Conservation (phyloP, 495 filamentous ascomycete species). For the Lepidopterella palustris region DNA sequence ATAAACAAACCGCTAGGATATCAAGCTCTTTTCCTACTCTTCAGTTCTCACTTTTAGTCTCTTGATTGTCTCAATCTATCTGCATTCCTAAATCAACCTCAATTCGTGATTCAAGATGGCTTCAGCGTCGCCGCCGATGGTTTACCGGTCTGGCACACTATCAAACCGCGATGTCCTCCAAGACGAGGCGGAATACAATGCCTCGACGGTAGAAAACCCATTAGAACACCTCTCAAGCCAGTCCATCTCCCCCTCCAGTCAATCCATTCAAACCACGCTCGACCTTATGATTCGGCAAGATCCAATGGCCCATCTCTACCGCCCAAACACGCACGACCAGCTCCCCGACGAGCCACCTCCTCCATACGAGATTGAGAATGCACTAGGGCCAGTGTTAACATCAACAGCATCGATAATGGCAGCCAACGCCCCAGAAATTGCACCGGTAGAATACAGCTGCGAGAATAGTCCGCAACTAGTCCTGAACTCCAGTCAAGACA, state of each 20-base stretch:
- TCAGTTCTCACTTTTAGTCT: not conserved
- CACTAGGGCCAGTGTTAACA: not conserved
- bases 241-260: not conserved
- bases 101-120: not conserved
- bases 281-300: constrained; percentile 1
- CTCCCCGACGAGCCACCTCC: constrained; percentile 21
- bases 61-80: not conserved
- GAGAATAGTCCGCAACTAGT: constrained; percentile 21
- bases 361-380: constrained; percentile 13
- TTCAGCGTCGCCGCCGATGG: not conserved
- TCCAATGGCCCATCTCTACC: not conserved
- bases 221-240: constrained; percentile 7
- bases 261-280: constrained; percentile 3
- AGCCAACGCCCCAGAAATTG: constrained; percentile 15
- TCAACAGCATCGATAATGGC: no score
- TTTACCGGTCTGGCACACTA: not conserved
- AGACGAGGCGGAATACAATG: not conserved
- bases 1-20: no score
- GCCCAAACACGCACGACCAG: not conserved
- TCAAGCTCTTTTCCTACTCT: no score
- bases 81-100: not conserved
- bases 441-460: constrained; percentile 19
- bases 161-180: not conserved
- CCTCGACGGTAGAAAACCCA: constrained; percentile 9
- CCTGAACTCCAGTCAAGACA: not conserved